A percentile compares a stretch with the other conserved stretches of the same genome.
Conservation (phyloP, 2,329 filamentous ascomycete species). For the Phaeosphaeria sp. region DNA sequence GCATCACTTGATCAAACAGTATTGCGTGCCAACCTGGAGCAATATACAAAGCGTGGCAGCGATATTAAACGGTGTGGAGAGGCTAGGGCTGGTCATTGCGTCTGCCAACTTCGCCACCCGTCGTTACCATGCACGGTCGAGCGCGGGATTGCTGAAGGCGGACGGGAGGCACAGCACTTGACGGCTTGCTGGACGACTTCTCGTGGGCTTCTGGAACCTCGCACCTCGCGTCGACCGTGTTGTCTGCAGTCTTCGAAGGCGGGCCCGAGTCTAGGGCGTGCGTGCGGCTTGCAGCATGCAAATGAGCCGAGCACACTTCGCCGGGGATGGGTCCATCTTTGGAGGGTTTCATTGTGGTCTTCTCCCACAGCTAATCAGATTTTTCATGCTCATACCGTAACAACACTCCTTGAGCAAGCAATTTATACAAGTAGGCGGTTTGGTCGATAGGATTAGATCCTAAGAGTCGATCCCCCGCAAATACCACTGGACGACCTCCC, state of each 20-base stretch:
- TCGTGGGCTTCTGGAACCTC: slow-evolving; percentile 14
- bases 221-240: slow-evolving; percentile 13
- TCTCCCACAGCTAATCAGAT: background rate
- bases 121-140: background rate
- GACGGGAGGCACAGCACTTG: background rate
- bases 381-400: background rate
- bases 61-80: slow-evolving; percentile 27
- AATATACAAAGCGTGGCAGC: slow-evolving; percentile 28
- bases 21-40: slow-evolving; percentile 12
- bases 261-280: background rate
- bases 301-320: background rate
- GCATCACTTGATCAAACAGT: slow-evolving; percentile 23
- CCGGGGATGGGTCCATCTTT: background rate
- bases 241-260: slow-evolving; percentile 8
- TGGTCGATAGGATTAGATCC: background rate
- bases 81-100: slow-evolving; percentile 24
- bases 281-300: slow-evolving; percentile 1
- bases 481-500: slow-evolving; percentile 19
- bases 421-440: background rate
- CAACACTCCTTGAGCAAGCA: background rate
- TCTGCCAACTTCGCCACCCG: slow-evolving; percentile 6
- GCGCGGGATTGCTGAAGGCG: background rate
- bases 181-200: background rate
- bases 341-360: background rate
- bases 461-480: slow-evolving; percentile 38